A percentile compares a stretch with the other conserved stretches of the same genome.
Evolutionary conservation across 805 yeast species (phyloP).

Genomic region (Nakazawaea sp.): DNA sequence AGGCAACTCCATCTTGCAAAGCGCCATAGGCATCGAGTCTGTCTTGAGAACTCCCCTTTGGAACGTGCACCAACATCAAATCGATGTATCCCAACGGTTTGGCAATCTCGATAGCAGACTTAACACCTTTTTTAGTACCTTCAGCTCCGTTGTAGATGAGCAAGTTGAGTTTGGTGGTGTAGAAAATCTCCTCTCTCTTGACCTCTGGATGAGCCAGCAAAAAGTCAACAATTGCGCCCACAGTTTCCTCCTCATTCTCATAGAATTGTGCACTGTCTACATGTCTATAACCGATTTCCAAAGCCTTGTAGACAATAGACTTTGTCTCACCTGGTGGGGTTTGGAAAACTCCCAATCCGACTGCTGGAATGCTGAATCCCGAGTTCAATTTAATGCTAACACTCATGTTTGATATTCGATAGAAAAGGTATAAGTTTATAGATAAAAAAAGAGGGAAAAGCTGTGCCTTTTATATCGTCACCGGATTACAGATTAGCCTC

Average conservation of each 20-base stretch:
- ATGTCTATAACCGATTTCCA: slow-evolving; percentile 64
- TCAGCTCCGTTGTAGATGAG: slow-evolving; percentile 24
- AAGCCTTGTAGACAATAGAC: slow-evolving; percentile 46
- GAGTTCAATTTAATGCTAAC: neutral
- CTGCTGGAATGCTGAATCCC: neutral
- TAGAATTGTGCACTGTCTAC: slow-evolving; percentile 69
- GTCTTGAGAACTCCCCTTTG: slow-evolving; percentile 32
- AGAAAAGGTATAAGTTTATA: too few relatives aligned
- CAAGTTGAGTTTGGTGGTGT: slow-evolving; percentile 31
- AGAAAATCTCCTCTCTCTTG: slow-evolving; percentile 31
- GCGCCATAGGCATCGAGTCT: slow-evolving; percentile 49
- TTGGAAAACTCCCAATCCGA: slow-evolving; percentile 1
- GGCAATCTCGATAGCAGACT: slow-evolving; percentile 33
- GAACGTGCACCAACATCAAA: slow-evolving; percentile 48
- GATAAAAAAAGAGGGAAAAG: too few relatives aligned
- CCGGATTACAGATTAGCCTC: too few relatives aligned
- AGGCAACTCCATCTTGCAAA: slow-evolving; percentile 46
- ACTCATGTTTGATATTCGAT: too few relatives aligned
- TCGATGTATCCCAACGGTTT: slow-evolving; percentile 45
- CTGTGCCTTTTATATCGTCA: too few relatives aligned
- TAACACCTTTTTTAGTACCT: slow-evolving; percentile 34
- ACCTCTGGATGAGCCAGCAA: slow-evolving; percentile 17
- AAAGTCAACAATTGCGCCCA: slow-evolving; percentile 46
- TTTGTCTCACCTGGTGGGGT: slow-evolving; percentile 31
- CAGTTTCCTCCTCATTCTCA: slow-evolving; percentile 55